Conservation (phyloP, 1,139 yeast genomes). For the Pichia sp. region DNA sequence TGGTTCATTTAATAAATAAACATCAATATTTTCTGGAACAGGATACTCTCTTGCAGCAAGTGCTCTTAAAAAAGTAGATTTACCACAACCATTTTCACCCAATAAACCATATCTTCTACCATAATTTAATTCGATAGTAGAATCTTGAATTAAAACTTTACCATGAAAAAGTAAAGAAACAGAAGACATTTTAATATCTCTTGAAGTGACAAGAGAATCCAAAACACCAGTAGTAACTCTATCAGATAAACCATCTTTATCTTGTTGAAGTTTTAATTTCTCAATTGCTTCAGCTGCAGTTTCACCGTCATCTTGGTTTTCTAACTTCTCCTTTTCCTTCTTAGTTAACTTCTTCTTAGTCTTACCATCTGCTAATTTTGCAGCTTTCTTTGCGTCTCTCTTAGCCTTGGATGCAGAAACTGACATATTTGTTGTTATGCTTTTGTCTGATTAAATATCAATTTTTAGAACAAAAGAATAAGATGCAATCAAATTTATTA, state of each 20-base stretch:
- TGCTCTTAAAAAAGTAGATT: slow-evolving; percentile 87
- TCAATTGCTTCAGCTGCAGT: slow-evolving; percentile 71
- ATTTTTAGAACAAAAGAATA: no score
- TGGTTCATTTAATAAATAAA: slow-evolving; percentile 91
- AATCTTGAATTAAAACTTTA: slow-evolving; percentile 89
- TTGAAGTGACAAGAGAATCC: slow-evolving; percentile 79
- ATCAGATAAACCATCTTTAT: slow-evolving; percentile 88
- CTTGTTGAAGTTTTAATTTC: slow-evolving; percentile 85
- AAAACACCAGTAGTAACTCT: slow-evolving; percentile 98
- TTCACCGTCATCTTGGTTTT: slow-evolving; percentile 36
- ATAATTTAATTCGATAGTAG: slow-evolving; percentile 84
- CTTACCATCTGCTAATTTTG: slow-evolving; percentile 70
- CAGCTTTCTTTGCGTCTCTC: slow-evolving; percentile 84
- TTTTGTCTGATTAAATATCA: no score
- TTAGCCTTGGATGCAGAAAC: slow-evolving; percentile 92
- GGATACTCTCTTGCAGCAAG: slow-evolving; percentile 96
- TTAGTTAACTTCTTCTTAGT: slow-evolving; percentile 49
- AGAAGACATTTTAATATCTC: slow-evolving; percentile 88
- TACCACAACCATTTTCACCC: slow-evolving; percentile 99
- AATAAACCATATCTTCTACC: slow-evolving; percentile 95
- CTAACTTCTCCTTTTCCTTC: slow-evolving; percentile 51
- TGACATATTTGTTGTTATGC: slow-evolving; percentile 29
- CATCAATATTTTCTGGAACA: slow-evolving; percentile 83
- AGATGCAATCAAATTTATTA: no score
- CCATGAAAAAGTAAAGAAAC: slow-evolving; percentile 95